Evolutionary conservation across 768 basidiomycete species (phyloP), one percentile per base, ranked within the genome.

Genomic region (Asterophora lycoperdoides): DNA sequence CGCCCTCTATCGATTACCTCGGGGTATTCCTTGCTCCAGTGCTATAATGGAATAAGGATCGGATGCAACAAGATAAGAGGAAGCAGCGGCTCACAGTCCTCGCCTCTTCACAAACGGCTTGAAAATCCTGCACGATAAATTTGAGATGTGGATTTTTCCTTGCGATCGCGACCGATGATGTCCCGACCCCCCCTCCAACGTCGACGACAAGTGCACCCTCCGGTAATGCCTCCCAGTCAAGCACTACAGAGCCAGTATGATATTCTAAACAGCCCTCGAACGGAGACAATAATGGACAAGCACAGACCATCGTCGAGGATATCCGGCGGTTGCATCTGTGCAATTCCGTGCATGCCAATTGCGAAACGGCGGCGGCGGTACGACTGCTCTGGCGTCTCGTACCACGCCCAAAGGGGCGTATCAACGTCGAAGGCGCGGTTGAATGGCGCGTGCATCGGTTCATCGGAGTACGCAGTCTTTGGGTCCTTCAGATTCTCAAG

Each of bases 101-200:
- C 0, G 47, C 64, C 6, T 58, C 45, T 42, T 58, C 53, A 29
- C 60, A 46, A 13, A 55, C 50, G 9, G 19, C 28, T n/a, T 40
- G 47, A 5, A 55, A 49, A 41, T 68, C 66, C 43, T 68, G 65
- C 18, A 67, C 46, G 10, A 66, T 36, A 13, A 60, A 44, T 30
- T 54, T 58, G 2, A 64, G 50, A 28, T 62, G 49, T 8, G 60
- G 46, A 28, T 50, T 42, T 0, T 51, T 44, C 49, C 55, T 50
- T 17, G 57, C 56, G 8, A 68, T 20, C n/a, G 54, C 19, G 13
- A 63, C 37, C 1, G 64, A 46, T n/a, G 57, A 53, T 1, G 55
- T 52, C 2, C 67, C 67, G 11, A 64, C 48, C 3, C 64, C 63
- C 6, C 64, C 65, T 0, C 60, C 65, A 8, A 68, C 65, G 44